Conservation (phyloP, 768 basidiomycete species). For the Obba rivulosa region DNA sequence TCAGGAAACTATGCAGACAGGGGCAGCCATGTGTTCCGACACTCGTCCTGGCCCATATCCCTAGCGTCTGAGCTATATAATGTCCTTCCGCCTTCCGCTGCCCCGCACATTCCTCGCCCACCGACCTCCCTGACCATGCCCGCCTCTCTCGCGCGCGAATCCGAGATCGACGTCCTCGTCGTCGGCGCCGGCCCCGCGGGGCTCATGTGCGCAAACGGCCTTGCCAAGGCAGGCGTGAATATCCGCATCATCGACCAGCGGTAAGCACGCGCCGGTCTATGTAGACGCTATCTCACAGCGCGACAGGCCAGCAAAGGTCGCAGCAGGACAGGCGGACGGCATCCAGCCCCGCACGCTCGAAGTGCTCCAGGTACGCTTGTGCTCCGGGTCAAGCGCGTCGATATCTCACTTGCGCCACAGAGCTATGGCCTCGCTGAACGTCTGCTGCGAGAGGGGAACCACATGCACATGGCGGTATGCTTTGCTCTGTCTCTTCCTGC, state of each 20-base stretch:
- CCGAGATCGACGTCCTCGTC: slow-evolving; percentile 53
- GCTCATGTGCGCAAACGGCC: slow-evolving; percentile 64
- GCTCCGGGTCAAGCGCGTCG: background rate
- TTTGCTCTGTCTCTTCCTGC: background rate
- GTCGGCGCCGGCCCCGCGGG: slow-evolving; percentile 60
- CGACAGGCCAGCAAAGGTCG: slow-evolving; percentile 30
- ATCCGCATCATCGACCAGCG: slow-evolving; percentile 59
- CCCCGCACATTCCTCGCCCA: background rate
- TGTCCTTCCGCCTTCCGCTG: background rate
- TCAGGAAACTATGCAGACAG: slow-evolving; percentile 14
- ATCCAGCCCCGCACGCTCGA: slow-evolving; percentile 52
- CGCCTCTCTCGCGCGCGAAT: slow-evolving; percentile 22
- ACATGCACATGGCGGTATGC: slow-evolving; percentile 65
- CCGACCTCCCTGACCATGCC: slow-evolving; percentile 1
- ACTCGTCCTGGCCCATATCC: background rate
- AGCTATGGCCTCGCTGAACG: slow-evolving; percentile 74
- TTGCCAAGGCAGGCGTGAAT: slow-evolving; percentile 50
- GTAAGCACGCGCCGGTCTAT: slow-evolving; percentile 23
- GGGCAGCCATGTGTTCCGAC: slow-evolving; percentile 4
- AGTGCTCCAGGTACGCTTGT: slow-evolving; percentile 36
- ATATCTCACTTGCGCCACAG: slow-evolving; percentile 27
- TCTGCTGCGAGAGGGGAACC: slow-evolving; percentile 57
- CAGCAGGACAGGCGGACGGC: slow-evolving; percentile 50
- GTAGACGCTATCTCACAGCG: background rate
- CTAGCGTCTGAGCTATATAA: slow-evolving; percentile 3